phyloP scores from a whole-genome alignment of 2,329 filamentous ascomycete species.

The Botrytis cinerea region DNA sequence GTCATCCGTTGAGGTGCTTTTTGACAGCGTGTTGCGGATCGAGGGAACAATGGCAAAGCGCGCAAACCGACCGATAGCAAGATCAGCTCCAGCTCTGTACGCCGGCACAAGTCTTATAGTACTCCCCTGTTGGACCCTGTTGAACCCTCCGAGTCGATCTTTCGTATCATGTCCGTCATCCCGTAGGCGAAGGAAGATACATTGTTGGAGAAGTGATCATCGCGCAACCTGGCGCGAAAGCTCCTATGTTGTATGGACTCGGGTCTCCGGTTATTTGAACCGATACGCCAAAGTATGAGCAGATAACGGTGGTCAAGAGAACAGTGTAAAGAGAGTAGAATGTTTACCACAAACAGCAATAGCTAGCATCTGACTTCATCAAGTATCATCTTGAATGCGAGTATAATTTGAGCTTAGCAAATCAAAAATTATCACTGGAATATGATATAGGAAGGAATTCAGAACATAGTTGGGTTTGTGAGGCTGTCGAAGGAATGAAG shows the following conservation, averaged over 20 bases:
- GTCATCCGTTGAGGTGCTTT: too few species aligned
- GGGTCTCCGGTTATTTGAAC: not conserved
- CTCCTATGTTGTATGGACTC: not conserved
- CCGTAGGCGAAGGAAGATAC: slow-evolving; percentile 6
- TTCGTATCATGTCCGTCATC: slow-evolving; percentile 13
- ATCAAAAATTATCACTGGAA: not conserved
- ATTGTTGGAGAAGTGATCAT: not conserved
- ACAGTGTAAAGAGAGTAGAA: not conserved
- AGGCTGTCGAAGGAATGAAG: not conserved
- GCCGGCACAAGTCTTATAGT: not conserved
- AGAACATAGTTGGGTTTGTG: not conserved
- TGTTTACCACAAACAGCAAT: not conserved
- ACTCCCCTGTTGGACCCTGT: not conserved
- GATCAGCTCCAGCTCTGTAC: not conserved
- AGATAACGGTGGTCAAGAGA: not conserved
- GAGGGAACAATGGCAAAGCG: not conserved
- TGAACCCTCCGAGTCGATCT: not conserved
- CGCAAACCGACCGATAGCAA: not conserved
- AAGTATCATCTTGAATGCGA: not conserved
- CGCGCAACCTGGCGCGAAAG: not conserved
- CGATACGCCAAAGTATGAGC: not conserved
- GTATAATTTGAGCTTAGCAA: not conserved
- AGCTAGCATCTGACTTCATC: not conserved
- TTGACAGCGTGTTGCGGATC: not conserved
- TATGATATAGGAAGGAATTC: not conserved